These are phyloP conservation scores for Fusarium foetens DNA, from an alignment of 2,329 filamentous ascomycete species.

Conservation along the genomic window DNA sequence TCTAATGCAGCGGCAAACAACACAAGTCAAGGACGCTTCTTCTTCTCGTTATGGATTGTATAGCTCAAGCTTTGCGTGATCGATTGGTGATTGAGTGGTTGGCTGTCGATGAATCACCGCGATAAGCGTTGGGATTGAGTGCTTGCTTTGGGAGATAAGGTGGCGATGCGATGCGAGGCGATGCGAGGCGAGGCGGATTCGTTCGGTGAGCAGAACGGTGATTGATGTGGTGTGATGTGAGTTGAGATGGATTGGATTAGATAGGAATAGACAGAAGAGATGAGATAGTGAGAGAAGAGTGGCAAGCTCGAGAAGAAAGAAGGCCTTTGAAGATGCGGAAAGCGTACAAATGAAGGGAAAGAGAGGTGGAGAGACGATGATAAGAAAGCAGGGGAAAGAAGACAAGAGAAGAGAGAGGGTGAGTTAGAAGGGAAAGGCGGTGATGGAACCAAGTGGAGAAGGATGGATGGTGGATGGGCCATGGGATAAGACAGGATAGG, in stretches of 20 bases:
- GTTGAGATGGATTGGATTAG: conserved; percentile 28
- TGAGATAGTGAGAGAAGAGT: conserved; percentile 40
- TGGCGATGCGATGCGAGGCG: conserved; percentile 31
- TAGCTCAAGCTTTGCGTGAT: conserved; percentile 36
- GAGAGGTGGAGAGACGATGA: conserved; percentile 49
- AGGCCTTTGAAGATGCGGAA: conserved; percentile 48
- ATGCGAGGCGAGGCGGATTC: conserved; percentile 41
- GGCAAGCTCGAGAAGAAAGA: conserved; percentile 52
- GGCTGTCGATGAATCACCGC: conserved; percentile 37
- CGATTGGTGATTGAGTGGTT: conserved; percentile 10
- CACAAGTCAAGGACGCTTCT: conserved; percentile 46
- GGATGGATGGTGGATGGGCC: conserved; percentile 48
- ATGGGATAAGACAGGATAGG: conserved; percentile 34
- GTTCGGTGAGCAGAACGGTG: conserved; percentile 33
- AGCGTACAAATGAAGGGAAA: conserved; percentile 47
- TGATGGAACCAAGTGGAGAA: conserved; percentile 50
- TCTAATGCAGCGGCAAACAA: conserved; percentile 34
- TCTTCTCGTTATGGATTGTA: conserved; percentile 46
- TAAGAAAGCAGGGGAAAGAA: conserved; percentile 48
- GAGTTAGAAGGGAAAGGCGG: conserved; percentile 50
- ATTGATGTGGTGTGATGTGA: neutral
- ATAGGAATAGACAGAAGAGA: conserved; percentile 35
- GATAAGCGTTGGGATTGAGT: conserved; percentile 30
- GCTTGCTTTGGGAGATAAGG: conserved; percentile 37
- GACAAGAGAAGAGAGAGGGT: conserved; percentile 48